Evolutionary conservation across 768 basidiomycete species (phyloP).

Genomic region (Auriscalpium vulgare): DNA sequence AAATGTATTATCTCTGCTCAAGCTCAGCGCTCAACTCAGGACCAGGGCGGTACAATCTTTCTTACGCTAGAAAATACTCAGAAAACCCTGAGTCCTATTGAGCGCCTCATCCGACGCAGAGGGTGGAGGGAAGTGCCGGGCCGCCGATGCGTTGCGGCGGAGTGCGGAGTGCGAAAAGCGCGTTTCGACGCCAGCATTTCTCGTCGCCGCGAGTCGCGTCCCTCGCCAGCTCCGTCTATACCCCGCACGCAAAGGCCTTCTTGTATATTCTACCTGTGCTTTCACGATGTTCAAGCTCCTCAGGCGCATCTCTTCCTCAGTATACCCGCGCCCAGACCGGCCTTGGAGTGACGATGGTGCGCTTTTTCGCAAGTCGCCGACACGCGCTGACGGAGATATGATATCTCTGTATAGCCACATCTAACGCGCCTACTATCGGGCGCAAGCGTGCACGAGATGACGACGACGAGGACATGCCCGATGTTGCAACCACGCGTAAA

Average conservation of each 20-base stretch:
- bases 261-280: background rate
- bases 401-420: constrained; percentile 44
- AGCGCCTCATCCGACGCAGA: too few species aligned
- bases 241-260: too few species aligned
- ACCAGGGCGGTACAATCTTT: too few species aligned
- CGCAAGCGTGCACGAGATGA: constrained; percentile 55
- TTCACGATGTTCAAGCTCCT: constrained; percentile 58
- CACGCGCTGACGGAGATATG: constrained; percentile 1
- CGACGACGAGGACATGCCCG: constrained; percentile 25
- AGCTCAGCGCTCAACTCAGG: too few species aligned
- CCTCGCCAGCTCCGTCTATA: background rate
- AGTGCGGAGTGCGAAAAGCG: background rate
- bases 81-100: too few species aligned
- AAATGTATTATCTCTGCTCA: too few species aligned
- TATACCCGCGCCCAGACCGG: constrained; percentile 63
- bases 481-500: constrained; percentile 13
- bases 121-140: background rate
- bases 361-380: constrained; percentile 3
- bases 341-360: constrained; percentile 71
- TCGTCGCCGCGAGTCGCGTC: background rate
- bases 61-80: too few species aligned
- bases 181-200: background rate
- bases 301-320: constrained; percentile 61
- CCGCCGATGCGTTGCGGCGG: background rate
- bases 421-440: constrained; percentile 62